Evolutionary conservation across 2,329 filamentous ascomycete genomes (phyloP).

Genomic region (Cladophialophora exuberans): DNA sequence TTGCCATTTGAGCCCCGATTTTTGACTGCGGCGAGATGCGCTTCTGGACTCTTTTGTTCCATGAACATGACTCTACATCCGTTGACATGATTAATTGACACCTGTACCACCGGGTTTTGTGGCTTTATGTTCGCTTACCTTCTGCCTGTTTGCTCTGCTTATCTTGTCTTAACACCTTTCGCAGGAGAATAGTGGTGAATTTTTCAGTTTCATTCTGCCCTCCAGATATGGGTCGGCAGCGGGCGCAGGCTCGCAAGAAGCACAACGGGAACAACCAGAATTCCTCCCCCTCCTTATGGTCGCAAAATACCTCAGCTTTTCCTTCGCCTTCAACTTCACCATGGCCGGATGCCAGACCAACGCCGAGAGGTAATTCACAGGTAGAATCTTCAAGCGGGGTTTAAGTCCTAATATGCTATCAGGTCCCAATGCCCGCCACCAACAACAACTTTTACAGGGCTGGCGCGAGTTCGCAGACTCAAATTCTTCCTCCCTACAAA

Average conservation of each 20-base stretch:
- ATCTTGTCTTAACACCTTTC: too few species aligned
- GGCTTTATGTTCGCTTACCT: neutral
- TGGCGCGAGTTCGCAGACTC: conserved; percentile 30
- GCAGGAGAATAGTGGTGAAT: too few species aligned
- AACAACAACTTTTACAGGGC: conserved; percentile 13
- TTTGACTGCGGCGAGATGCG: too few species aligned
- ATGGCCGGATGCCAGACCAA: conserved; percentile 23
- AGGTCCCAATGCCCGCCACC: conserved; percentile 21
- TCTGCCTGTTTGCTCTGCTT: neutral
- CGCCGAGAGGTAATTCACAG: conserved; percentile 14
- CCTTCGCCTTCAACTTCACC: conserved; percentile 9
- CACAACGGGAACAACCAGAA: conserved; percentile 21
- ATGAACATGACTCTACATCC: conserved; percentile 1
- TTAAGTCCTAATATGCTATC: conserved; percentile 12
- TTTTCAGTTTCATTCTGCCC: conserved; percentile 1
- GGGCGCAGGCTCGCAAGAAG: conserved; percentile 30
- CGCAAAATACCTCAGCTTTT: conserved; percentile 18
- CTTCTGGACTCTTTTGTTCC: too few species aligned
- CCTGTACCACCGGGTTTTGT: neutral
- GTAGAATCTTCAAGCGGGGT: neutral
- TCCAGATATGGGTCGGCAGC: conserved; percentile 31
- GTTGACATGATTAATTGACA: neutral
- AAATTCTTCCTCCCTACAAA: conserved; percentile 27
- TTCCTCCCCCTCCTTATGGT: conserved; percentile 12
- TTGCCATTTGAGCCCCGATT: too few species aligned